phyloP scores from a whole-genome alignment of 2,329 filamentous ascomycete genomes.

The Aspergillus japonicus region DNA sequence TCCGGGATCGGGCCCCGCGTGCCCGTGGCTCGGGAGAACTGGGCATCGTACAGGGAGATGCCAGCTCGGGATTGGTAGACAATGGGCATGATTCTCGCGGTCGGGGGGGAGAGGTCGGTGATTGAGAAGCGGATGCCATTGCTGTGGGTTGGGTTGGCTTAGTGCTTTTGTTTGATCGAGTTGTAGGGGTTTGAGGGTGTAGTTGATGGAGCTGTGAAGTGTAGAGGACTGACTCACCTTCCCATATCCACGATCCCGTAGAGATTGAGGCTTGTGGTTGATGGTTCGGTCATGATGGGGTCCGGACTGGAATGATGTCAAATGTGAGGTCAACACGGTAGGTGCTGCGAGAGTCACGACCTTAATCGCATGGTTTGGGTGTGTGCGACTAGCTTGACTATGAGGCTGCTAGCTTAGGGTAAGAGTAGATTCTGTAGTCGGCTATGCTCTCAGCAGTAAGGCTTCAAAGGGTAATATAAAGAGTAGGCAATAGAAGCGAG shows the following conservation, averaged over 20 bases:
- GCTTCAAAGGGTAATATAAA: not conserved
- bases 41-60: conserved; percentile 84
- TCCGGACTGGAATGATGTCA: not conserved
- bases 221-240: conserved; percentile 30
- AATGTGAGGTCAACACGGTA: not conserved
- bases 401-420: not conserved
- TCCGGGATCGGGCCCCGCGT: conserved; percentile 55
- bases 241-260: conserved; percentile 44
- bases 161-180: not conserved
- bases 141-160: conserved; percentile 38
- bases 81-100: conserved; percentile 70
- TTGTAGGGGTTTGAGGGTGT: not conserved
- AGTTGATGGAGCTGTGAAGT: not conserved
- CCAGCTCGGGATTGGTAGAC: conserved; percentile 74
- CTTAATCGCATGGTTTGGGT: not conserved
- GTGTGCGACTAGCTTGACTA: not conserved
- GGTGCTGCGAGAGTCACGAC: not conserved
- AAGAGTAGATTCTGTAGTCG: not conserved
- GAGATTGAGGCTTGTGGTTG: conserved; percentile 19
- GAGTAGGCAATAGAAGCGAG: no score
- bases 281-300: conserved; percentile 6
- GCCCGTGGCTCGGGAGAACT: conserved; percentile 48
- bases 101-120: conserved; percentile 71
- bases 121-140: conserved; percentile 95
- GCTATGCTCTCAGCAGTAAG: not conserved